Base-by-base conservation (phyloP, 2,329 filamentous ascomycete species). In the Botryotinia narcissicola region DNA sequence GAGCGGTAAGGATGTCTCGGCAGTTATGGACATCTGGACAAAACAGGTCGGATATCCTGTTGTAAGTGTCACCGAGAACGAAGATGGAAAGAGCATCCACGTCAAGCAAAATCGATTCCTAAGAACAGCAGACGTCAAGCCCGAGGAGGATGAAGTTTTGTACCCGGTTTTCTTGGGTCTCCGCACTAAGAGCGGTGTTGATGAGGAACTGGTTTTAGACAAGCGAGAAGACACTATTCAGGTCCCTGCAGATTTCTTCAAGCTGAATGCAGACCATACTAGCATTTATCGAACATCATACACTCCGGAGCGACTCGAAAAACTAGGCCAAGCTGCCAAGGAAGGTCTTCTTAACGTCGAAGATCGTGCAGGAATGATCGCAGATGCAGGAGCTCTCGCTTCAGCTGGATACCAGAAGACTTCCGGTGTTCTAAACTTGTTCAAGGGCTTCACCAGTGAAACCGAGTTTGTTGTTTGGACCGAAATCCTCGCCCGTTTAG, bases 101-200 rank as follows among this genome's bases (percentile, higher is more conserved):
- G 86, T 98, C 77, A 96, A 96, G 87, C 95, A 98, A 83, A 98
- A 98, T 84, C 93, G 95, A 70, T 97, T 98, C 87, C 85, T 98
- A 75, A 89, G 94, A 74, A 98, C 95, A 20, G 94, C 92, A 59
- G 95, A 98, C 81, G 93, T 97, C 69, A 96, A 95, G 84, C 93
- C 95, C 1, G 94, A 98, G 78, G 95, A 98, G 81, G 95, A 98
- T 80, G 84, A 93, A 82, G 91, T 93, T 3, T 83, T 98, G 2
- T 98, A 93, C 83, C 95, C 95, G 1, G 93, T 98, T 32, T 95
- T 97, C 84, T 87, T 98, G 48, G 93, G 92, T 44, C 87, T 98
- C 64, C 92, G 92, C 74, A 95, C 93, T 51, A 93, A 94, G 83
- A 87, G 92, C n/a, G 94, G 94, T 40, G 83, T 98, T 60, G 88